Evolutionary conservation across 768 basidiomycete genomes (phyloP).

Genomic region (Chalciporus sphaerocephalus): DNA sequence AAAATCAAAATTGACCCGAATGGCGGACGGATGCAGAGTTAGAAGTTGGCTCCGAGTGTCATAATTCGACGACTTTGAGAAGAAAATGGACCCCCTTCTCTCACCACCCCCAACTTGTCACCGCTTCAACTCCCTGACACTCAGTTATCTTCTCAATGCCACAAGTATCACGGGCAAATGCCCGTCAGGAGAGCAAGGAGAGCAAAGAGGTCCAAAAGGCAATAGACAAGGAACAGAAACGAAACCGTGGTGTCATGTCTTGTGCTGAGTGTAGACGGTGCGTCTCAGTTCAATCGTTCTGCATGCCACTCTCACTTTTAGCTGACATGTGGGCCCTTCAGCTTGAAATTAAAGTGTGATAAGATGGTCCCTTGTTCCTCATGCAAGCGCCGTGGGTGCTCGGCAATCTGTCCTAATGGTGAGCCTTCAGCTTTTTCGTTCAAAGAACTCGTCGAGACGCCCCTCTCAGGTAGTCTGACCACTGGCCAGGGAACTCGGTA

Average conservation of each 20-base stretch:
- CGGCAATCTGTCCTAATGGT: conserved; percentile 73
- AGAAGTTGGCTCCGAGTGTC: neutral
- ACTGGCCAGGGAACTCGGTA: conserved; percentile 78
- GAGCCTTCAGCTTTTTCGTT: neutral
- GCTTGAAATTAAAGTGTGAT: conserved; percentile 71
- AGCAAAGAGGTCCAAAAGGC: conserved; percentile 40
- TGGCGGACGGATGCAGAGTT: too few species aligned
- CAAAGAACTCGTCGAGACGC: neutral
- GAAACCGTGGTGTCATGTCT: conserved; percentile 49
- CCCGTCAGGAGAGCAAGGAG: conserved; percentile 30
- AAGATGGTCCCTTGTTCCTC: conserved; percentile 56
- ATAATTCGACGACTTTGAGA: too few species aligned
- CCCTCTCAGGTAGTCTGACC: conserved; percentile 49
- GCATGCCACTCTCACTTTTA: neutral
- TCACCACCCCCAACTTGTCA: neutral
- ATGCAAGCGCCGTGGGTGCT: conserved; percentile 71
- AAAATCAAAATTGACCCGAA: too few species aligned
- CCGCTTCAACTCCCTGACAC: neutral
- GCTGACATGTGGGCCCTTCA: conserved; percentile 19
- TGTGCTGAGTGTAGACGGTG: conserved; percentile 66
- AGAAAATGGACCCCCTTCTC: neutral
- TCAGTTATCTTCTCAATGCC: conserved; percentile 37
- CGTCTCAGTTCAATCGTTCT: conserved; percentile 11
- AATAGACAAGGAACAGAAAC: conserved; percentile 64
- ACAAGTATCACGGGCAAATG: conserved; percentile 45